Evolutionary conservation across 2,329 filamentous ascomycete species (phyloP), one percentile per base, ranked within the genome.

Genomic region (Pseudopithomyces chartarum): DNA sequence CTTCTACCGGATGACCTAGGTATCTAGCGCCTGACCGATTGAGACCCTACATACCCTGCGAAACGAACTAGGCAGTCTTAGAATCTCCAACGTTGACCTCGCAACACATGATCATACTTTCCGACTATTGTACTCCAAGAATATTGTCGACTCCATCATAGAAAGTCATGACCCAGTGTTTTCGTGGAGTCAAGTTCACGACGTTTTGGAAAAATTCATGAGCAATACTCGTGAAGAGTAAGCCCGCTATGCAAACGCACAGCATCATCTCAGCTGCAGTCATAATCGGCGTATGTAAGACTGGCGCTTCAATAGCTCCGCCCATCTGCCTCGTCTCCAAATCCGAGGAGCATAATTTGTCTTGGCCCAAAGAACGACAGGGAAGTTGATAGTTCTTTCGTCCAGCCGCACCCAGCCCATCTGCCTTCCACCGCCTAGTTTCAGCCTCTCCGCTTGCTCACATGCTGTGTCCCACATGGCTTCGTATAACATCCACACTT

Each of bases 241-340:
- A 43, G 20, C 48, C 47, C 12, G 17, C 12, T 17, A 26, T 52
- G 49, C 43, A 44, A 44, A 38, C 49, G 36, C 39, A 44, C 49
- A 13, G 36, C 39, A 52, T 22, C 49, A 44, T 33, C 26, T 44
- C 49, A 52, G 49, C 49, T 39, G 39, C 49, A 36, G 11, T 6
- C 8, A 13, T 20, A 11, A 43, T 13, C 17, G 13, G 36, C 7
- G 22, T 32, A 42, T 38, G 22, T 50, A 20, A 50, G 22, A 50
- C 32, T 8, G 6, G 6, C 36, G 13, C 8, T 20, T 4, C 2
- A 13, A 7, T 17, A 19, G 12, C 29, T 20, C 44, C 19, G 44
- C 44, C 20, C 10, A 3, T 20, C 1, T 22, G 6, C 44, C 19
- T 5, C 10, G 19, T 38, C 38, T 19, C 2, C 8, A 20, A 5